phyloP scores from a whole-genome alignment of 106 monocot genomes.

The Dioscorea alata region DNA sequence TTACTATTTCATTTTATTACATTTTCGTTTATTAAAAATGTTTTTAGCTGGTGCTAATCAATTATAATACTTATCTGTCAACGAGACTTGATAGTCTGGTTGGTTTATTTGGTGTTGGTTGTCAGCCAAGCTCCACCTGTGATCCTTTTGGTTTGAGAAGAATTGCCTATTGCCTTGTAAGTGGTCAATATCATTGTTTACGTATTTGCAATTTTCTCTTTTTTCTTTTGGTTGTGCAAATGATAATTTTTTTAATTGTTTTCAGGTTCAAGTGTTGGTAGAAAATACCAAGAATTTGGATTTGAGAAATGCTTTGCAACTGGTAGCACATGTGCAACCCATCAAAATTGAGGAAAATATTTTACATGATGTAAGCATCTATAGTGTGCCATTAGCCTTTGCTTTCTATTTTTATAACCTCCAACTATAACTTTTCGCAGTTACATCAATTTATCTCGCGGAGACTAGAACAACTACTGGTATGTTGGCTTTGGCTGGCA shows the following conservation, averaged over 20 bases:
- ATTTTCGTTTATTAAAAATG: no score
- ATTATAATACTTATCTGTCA: background rate
- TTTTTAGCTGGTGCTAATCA: background rate
- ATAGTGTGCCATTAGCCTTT: background rate
- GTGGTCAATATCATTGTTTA: slow-evolving; percentile 10
- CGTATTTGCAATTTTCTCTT: background rate
- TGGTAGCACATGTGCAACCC: slow-evolving; percentile 77
- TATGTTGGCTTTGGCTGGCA: slow-evolving; percentile 22
- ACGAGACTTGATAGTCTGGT: slow-evolving; percentile 89
- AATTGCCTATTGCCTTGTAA: slow-evolving; percentile 93
- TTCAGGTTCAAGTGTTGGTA: slow-evolving; percentile 86
- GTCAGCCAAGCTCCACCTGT: slow-evolving; percentile 85
- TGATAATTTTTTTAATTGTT: background rate
- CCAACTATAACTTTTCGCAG: slow-evolving; percentile 20
- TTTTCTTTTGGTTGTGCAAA: background rate
- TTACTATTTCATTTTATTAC: no score
- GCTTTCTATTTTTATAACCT: background rate
- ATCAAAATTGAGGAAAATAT: slow-evolving; percentile 39
- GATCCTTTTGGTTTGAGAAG: slow-evolving; percentile 96
- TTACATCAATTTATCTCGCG: slow-evolving; percentile 78
- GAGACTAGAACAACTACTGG: slow-evolving; percentile 92
- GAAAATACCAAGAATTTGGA: slow-evolving; percentile 85
- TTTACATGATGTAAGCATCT: slow-evolving; percentile 56
- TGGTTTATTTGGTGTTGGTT: slow-evolving; percentile 91
- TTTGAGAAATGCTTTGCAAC: slow-evolving; percentile 49